Evolutionary conservation across 2,329 filamentous ascomycete genomes (phyloP), one percentile per base, ranked within the genome.

Genomic region (Zasmidium citrigriseum): DNA sequence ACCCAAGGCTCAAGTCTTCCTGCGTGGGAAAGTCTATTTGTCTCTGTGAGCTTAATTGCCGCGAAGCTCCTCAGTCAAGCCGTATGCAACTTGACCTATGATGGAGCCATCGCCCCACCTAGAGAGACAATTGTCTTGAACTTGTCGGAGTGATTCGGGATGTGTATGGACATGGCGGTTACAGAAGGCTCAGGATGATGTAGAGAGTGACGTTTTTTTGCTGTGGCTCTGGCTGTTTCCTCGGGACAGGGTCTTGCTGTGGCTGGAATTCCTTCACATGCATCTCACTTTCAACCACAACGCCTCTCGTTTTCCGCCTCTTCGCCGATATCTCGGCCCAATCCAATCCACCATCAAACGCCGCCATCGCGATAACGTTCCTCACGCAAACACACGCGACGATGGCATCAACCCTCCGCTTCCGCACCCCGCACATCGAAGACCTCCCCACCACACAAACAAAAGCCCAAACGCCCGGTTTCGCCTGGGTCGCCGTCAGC

Each of bases 401-500:
- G 12, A 41, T 41, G 34, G 34, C n/a, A n/a, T n/a, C n/a, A n/a
- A n/a, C 67, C 16, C 62, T 73, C 11, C 67, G 70, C 18, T 73
- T 73, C 57, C 66, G 67, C 16, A 87, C 87, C 82, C 84, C 84
- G 66, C 89, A 90, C 68, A 91, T 98, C 68, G 87, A 96, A 75
- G 89, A 96, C 67, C 80, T 97, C 57, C 89, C 91, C 34, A 78
- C 78, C 58, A 86, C 85, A 70, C 80, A 86, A 24, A 70, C 70
- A 18, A 86, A 86, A 61, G n/a, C n/a, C n/a, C 86, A 86, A 16
- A 89, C 91, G 1, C 92, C 93, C 1, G 93, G 93, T 69, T 98
- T 92, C 89, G 91, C 91, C 12, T 96, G 96, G 73, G 90, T 97
- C 1, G 87, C 92, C 25, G 91, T 96, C 71, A 87, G 84, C 16